These are phyloP conservation scores for Zygosaccharomyces pseudorouxii DNA, from an alignment of 805 yeast genomes.

Conservation along the genomic window DNA sequence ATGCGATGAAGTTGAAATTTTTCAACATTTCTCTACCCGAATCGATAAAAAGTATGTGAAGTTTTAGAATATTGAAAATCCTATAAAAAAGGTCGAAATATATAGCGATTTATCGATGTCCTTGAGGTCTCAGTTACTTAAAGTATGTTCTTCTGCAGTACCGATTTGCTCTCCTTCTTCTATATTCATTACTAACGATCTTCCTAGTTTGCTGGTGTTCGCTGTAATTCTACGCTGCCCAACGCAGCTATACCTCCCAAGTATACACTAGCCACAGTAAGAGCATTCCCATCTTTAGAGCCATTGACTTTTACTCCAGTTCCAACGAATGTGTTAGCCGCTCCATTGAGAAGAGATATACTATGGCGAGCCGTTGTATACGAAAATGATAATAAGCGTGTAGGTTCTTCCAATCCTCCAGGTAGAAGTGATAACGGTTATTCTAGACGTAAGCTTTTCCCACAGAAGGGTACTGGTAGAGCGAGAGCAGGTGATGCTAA, in stretches of 20 bases:
- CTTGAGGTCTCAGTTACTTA: background rate
- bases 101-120: background rate
- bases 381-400: slow-evolving; percentile 86
- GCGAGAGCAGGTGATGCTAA: slow-evolving; percentile 97
- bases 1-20: slow-evolving; percentile 21
- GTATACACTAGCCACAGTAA: slow-evolving; percentile 69
- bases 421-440: slow-evolving; percentile 84
- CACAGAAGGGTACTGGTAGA: slow-evolving; percentile 91
- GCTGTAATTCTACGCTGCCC: slow-evolving; percentile 13
- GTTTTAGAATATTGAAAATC: background rate
- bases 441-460: slow-evolving; percentile 73
- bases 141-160: background rate
- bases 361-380: slow-evolving; percentile 91
- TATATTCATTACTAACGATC: background rate
- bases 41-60: slow-evolving; percentile 2
- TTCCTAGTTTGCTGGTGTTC: background rate
- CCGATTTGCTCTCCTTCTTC: background rate
- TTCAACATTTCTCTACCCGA: slow-evolving; percentile 9
- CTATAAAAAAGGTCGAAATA: background rate
- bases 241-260: slow-evolving; percentile 50
- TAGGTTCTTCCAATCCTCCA: slow-evolving; percentile 82
- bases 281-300: slow-evolving; percentile 86
- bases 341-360: slow-evolving; percentile 82
- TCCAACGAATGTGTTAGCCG: slow-evolving; percentile 61
- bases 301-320: slow-evolving; percentile 77